These are phyloP conservation scores for Trametes pubescens DNA, from an alignment of 1,284 basidiomycete species.

Conservation along the genomic window DNA sequence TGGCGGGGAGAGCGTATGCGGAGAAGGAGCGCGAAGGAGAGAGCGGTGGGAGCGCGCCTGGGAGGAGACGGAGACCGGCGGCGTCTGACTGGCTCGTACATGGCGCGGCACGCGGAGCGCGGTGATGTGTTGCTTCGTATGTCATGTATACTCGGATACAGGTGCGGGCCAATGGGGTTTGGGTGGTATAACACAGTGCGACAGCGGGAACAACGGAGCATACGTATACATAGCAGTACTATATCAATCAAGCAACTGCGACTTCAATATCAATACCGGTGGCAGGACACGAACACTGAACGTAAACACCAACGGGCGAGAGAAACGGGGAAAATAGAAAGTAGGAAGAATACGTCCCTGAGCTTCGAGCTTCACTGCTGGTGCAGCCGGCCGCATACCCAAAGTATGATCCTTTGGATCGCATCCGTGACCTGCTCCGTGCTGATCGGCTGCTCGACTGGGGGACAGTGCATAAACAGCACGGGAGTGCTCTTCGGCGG, in stretches of 20 bases:
- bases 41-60: constrained; percentile 15
- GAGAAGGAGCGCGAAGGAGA: background rate
- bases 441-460: constrained; percentile 64
- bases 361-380: constrained; percentile 20
- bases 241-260: constrained; percentile 11
- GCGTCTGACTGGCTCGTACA: constrained; percentile 28
- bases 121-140: constrained; percentile 22
- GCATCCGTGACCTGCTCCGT: constrained; percentile 73
- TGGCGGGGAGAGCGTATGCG: constrained; percentile 27
- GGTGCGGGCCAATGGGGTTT: constrained; percentile 26
- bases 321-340: background rate
- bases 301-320: background rate
- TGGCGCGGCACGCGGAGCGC: constrained; percentile 17
- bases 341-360: background rate
- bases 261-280: background rate
- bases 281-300: background rate
- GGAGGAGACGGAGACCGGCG: constrained; percentile 14
- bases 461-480: constrained; percentile 77
- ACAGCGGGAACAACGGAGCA: constrained; percentile 16
- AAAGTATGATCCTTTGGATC: constrained; percentile 63
- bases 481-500: constrained; percentile 58
- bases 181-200: constrained; percentile 31
- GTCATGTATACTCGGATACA: constrained; percentile 30
- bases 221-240: constrained; percentile 4
- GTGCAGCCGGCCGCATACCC: constrained; percentile 55